Percentiles rank a stretch among this genome's conserved stretches.
These are phyloP conservation scores for Corrigiola litoralis DNA, from an alignment of 179 eudicot species.

Conservation along the genomic window DNA sequence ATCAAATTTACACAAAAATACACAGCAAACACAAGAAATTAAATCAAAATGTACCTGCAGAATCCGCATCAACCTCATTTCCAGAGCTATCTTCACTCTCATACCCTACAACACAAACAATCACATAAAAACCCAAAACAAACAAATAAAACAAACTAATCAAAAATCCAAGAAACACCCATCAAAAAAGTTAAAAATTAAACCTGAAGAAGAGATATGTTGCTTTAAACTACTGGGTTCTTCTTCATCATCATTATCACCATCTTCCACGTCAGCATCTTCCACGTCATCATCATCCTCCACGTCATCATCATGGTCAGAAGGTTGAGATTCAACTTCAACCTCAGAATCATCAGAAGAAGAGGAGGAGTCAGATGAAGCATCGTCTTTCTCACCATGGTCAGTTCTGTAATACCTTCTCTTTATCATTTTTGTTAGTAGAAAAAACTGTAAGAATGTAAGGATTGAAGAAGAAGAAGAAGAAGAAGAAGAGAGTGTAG, in stretches of 20 bases:
- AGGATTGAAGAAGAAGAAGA: background rate
- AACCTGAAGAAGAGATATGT: constrained; percentile 59
- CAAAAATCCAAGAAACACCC: background rate
- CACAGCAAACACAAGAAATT: background rate
- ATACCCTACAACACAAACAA: constrained; percentile 37
- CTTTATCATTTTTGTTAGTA: constrained; percentile 50
- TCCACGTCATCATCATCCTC: constrained; percentile 11
- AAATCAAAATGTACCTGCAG: constrained; percentile 39
- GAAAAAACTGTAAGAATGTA: background rate
- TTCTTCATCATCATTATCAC: constrained; percentile 23
- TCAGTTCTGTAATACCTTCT: constrained; percentile 65
- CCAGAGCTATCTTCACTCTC: constrained; percentile 78
- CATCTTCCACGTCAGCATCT: no score
- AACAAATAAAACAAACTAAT: background rate
- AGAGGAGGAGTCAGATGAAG: constrained; percentile 43
- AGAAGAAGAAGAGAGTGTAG: background rate
- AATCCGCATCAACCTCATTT: constrained; percentile 53
- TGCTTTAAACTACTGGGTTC: constrained; percentile 9
- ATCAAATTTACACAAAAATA: background rate
- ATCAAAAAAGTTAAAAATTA: background rate
- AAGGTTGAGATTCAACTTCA: constrained; percentile 29
- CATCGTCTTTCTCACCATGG: constrained; percentile 49
- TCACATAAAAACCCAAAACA: background rate
- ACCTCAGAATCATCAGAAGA: constrained; percentile 66
- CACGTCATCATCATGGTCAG: constrained; percentile 3